phyloP scores from a whole-genome alignment of 2,329 filamentous ascomycete species.

The Bertia moriformis region DNA sequence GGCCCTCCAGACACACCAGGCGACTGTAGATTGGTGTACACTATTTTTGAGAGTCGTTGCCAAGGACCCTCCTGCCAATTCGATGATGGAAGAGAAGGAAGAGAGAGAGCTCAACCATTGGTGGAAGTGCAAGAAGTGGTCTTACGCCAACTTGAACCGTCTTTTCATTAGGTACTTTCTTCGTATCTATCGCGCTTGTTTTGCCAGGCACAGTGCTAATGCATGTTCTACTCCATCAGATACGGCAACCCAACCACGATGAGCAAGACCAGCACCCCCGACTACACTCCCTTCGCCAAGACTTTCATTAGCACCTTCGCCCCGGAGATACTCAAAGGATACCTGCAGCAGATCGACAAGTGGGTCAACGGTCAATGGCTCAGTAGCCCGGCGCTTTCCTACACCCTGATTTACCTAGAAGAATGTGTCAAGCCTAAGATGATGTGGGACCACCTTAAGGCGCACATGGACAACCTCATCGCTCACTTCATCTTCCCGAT shows the following conservation, averaged over 20 bases:
- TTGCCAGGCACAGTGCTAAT: too few species aligned
- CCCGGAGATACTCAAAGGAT: conserved; percentile 89
- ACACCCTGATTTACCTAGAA: conserved; percentile 87
- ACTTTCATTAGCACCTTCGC: conserved; percentile 83
- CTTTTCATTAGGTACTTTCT: conserved; percentile 68
- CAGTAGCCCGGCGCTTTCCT: conserved; percentile 83
- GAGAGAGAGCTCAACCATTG: conserved; percentile 90
- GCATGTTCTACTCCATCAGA: too few species aligned
- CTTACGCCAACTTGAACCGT: conserved; percentile 92
- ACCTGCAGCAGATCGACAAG: conserved; percentile 86
- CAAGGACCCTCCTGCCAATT: conserved; percentile 66
- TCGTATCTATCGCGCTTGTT: too few species aligned
- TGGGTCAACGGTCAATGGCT: conserved; percentile 96
- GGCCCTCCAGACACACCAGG: conserved; percentile 63
- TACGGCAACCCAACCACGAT: conserved; percentile 37
- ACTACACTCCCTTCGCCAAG: conserved; percentile 64
- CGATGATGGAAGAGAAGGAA: conserved; percentile 67
- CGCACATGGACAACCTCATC: conserved; percentile 82
- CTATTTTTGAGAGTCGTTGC: conserved; percentile 82
- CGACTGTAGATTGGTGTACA: conserved; percentile 90
- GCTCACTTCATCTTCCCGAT: conserved; percentile 93
- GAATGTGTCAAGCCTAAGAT: conserved; percentile 94
- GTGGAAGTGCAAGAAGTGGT: conserved; percentile 99
- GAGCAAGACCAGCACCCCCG: conserved; percentile 55
- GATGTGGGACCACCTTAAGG: conserved; percentile 89